Evolutionary conservation across 2,329 filamentous ascomycete genomes (phyloP).

Genomic region (Botrytis medusae): DNA sequence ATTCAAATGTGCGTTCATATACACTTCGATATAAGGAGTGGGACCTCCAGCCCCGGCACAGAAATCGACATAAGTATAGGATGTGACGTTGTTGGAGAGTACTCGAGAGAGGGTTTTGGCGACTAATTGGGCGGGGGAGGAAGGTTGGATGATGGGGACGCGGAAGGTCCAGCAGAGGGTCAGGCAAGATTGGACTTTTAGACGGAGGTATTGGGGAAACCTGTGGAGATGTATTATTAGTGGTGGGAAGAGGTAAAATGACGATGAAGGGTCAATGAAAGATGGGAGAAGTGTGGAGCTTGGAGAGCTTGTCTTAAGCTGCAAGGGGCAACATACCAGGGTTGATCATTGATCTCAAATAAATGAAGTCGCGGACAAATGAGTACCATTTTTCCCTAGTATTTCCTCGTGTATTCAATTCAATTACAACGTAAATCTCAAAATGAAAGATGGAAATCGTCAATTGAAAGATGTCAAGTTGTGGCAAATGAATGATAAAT

Average conservation of each 20-base stretch:
- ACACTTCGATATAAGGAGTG: slow-evolving; percentile 61
- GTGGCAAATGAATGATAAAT: not conserved
- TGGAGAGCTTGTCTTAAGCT: slow-evolving; percentile 9
- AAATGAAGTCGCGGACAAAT: slow-evolving; percentile 60
- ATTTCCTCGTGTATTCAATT: not conserved
- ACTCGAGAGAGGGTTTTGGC: slow-evolving; percentile 54
- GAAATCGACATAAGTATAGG: slow-evolving; percentile 70
- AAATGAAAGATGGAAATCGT: too few relatives aligned
- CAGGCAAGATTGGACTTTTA: slow-evolving; percentile 63
- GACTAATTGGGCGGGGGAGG: slow-evolving; percentile 60
- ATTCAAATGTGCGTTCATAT: slow-evolving; percentile 52
- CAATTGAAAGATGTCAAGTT: not conserved
- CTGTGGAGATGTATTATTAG: slow-evolving; percentile 42
- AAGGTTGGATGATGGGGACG: slow-evolving; percentile 56
- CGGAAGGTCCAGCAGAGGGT: slow-evolving; percentile 62
- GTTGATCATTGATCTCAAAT: slow-evolving; percentile 66
- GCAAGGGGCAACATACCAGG: slow-evolving; percentile 50
- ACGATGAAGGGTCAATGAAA: not conserved
- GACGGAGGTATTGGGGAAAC: slow-evolving; percentile 65
- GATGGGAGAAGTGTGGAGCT: not conserved
- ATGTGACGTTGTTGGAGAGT: slow-evolving; percentile 48
- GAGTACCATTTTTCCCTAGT: slow-evolving; percentile 45
- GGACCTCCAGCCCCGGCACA: slow-evolving; percentile 74
- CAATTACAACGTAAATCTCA: not conserved
- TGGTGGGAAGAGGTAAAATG: not conserved